Conservation (phyloP, 106 monocot genomes). For the Allium cepa region DNA sequence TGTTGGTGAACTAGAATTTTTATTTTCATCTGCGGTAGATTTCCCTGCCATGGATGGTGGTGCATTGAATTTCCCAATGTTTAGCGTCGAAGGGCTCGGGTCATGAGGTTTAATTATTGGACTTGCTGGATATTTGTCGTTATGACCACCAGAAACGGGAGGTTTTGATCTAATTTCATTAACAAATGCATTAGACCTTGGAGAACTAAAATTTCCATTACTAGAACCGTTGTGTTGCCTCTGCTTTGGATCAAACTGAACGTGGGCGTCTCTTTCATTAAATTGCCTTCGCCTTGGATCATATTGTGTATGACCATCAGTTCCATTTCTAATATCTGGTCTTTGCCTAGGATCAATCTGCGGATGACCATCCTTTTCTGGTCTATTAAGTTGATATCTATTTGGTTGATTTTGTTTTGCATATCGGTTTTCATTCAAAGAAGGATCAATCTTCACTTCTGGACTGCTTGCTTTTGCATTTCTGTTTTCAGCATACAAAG, state of each 20-base stretch:
- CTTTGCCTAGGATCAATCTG: conserved; percentile 1
- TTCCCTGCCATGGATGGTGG: background rate
- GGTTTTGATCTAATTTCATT: conserved; percentile 3
- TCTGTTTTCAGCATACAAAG: background rate
- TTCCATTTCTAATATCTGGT: no score
- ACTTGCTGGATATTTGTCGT: no score
- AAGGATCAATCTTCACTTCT: conserved; percentile 9
- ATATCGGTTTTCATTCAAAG: conserved; percentile 26
- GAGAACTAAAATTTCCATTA: conserved; percentile 4
- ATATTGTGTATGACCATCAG: no score
- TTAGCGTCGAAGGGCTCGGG: conserved; percentile 16
- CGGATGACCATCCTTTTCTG: conserved; percentile 7
- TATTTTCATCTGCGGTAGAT: background rate
- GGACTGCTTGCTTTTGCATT: background rate
- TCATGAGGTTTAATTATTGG: background rate
- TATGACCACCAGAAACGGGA: background rate
- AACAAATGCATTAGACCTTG: conserved; percentile 6
- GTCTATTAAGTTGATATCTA: background rate
- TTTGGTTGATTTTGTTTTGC: conserved; percentile 11
- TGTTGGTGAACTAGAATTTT: background rate
- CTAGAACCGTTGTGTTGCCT: conserved; percentile 5
- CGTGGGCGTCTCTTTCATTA: background rate
- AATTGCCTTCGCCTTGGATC: no score
- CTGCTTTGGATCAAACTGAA: conserved; percentile 13
- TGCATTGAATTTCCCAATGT: conserved; percentile 19